Base-by-base conservation (phyloP, 495 filamentous ascomycete genomes). In the Glutinoglossum americanum region DNA sequence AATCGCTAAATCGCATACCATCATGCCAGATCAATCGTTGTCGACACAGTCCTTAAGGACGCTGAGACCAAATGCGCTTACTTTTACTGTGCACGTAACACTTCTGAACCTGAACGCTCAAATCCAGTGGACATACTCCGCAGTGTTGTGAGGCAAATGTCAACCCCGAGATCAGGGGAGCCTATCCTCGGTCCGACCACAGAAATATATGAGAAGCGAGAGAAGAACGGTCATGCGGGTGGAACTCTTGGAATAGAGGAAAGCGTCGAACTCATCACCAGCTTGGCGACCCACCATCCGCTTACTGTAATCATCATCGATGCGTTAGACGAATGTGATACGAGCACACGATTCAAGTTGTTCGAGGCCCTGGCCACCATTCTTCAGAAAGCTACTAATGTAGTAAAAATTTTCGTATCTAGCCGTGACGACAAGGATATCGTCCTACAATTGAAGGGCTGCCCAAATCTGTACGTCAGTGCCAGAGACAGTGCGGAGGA, bases 141-240 rank as follows among this genome's bases (percentile, higher is more conserved):
- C 19, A 67, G 62, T 26, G 56, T 69, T 32, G 51, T 65, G 3
- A 53, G 63, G 39, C 68, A 70, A 56, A 55, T 70, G 13, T 62
- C 62, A 39, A 56, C 51, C 27, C 61, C 54, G 37, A 28, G 19
- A 35, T 53, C 62, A 17, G 57, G 45, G 39, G 10, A 35, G 41
- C 55, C 63, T 6, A 54, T 66, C n/a, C 7, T 10, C 2, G 6
- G 2, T 13, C 9, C 7, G 13, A 11, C 15, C 1, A 1, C 15
- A 1, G 9, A 17, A 2, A 39, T 7, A 17, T 39, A 39, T 15
- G 15, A 39, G 7, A 11, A 39, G 15, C 37, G 7, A 15, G 15
- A 10, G 2, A 11, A 15, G 2, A 17, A 17, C 6, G 37, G 13
- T 7, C 13, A 9, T 17, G 37, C 15, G 37, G 37, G 2, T 17